Evolutionary conservation across 768 basidiomycete species (phyloP).

Genomic region (Mrakia blollopis): DNA sequence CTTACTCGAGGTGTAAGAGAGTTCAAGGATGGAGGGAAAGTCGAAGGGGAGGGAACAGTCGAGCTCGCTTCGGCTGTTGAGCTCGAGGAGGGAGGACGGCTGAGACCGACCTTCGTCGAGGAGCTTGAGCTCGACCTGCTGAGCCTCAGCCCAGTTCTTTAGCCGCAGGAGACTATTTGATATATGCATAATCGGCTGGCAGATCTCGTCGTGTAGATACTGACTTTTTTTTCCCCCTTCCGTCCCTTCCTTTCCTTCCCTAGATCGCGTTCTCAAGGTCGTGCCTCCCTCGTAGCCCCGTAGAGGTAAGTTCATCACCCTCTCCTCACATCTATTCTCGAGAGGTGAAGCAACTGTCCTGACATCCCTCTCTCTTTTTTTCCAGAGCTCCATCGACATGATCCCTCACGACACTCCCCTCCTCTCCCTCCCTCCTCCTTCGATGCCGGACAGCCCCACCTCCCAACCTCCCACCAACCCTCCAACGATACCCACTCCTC

Average conservation of each 20-base stretch:
- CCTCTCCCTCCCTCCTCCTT: not conserved
- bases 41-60: too few relatives aligned
- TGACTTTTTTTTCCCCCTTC: not conserved
- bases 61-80: too few relatives aligned
- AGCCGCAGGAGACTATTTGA: too few relatives aligned
- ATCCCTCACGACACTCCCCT: not conserved
- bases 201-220: not conserved
- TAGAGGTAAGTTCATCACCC: not conserved
- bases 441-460: not conserved
- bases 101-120: too few relatives aligned
- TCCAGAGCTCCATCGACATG: not conserved
- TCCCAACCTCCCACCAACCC: not conserved
- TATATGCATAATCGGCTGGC: too few relatives aligned
- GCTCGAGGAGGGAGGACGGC: too few relatives aligned
- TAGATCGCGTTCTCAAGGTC: slow-evolving; percentile 32
- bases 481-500: not conserved
- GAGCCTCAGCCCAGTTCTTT: too few relatives aligned
- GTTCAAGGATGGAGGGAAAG: not conserved
- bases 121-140: too few relatives aligned
- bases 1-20: too few relatives aligned
- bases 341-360: not conserved
- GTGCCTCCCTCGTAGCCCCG: slow-evolving; percentile 20
- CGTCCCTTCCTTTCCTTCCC: not conserved
- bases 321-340: not conserved
- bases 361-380: not conserved